phyloP scores from a whole-genome alignment of 2,329 filamentous ascomycete genomes.

The Penicillium sp. region DNA sequence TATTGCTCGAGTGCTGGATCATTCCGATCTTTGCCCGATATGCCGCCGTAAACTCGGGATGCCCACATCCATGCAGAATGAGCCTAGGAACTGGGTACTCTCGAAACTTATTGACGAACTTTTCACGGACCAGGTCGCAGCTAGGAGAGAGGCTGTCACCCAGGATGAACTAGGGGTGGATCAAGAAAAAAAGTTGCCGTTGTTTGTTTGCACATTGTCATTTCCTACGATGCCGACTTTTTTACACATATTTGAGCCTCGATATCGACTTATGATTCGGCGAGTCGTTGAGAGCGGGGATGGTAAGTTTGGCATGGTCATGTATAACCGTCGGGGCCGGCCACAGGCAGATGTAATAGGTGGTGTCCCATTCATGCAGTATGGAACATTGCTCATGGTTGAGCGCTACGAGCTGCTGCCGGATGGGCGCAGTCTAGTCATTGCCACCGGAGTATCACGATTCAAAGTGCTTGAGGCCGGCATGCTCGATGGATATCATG shows the following conservation, averaged over 20 bases:
- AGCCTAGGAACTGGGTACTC: slow-evolving; percentile 64
- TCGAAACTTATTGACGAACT: slow-evolving; percentile 64
- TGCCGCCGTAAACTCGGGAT: slow-evolving; percentile 68
- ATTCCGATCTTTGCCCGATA: slow-evolving; percentile 75
- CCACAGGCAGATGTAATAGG: slow-evolving; percentile 55
- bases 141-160: slow-evolving; percentile 55
- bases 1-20: slow-evolving; percentile 72
- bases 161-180: slow-evolving; percentile 58
- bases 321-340: slow-evolving; percentile 60
- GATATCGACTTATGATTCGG: slow-evolving; percentile 86
- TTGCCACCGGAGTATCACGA: slow-evolving; percentile 72
- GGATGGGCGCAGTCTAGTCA: slow-evolving; percentile 79
- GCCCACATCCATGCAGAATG: slow-evolving; percentile 49
- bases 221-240: slow-evolving; percentile 85
- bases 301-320: slow-evolving; percentile 81
- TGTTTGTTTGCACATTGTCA: slow-evolving; percentile 80
- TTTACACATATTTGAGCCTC: slow-evolving; percentile 88
- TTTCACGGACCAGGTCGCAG: slow-evolving; percentile 66
- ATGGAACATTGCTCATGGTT: slow-evolving; percentile 78
- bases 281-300: slow-evolving; percentile 69
- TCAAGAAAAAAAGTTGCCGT: slow-evolving; percentile 62
- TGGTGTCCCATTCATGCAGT: slow-evolving; percentile 62
- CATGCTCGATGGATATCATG: slow-evolving; percentile 72
- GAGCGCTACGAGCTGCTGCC: slow-evolving; percentile 70
- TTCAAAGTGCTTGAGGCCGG: slow-evolving; percentile 68